phyloP scores from a whole-genome alignment of 225 moss, liverwort and hornwort species.

The Thuidium tamariscinum region DNA sequence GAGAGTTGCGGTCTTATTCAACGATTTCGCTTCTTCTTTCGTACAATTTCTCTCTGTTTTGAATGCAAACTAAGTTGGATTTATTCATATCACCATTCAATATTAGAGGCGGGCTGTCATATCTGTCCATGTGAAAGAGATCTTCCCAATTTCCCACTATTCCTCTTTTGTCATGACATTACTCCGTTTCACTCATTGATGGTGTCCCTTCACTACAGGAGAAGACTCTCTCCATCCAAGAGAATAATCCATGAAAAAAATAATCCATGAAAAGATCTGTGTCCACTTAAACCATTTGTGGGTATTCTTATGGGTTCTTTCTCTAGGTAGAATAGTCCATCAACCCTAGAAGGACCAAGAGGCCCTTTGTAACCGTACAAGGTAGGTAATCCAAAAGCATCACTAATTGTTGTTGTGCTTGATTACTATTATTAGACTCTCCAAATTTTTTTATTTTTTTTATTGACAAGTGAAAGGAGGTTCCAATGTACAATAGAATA shows the following conservation, averaged over 20 bases:
- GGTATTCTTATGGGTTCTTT: neutral
- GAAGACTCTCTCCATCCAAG: neutral
- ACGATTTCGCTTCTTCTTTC: neutral
- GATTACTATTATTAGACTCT: too few species aligned
- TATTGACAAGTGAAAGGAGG: too few species aligned
- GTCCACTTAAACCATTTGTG: neutral
- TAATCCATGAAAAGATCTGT: neutral
- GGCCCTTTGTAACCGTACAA: too few species aligned
- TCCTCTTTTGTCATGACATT: neutral
- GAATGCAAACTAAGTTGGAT: neutral
- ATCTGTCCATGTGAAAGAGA: neutral
- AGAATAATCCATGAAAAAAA: neutral
- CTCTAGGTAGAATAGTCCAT: neutral
- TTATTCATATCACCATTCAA: neutral
- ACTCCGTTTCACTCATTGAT: neutral
- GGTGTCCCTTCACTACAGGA: too few species aligned
- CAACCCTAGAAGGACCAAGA: too few species aligned
- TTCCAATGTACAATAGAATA: too few species aligned
- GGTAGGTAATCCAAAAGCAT: too few species aligned
- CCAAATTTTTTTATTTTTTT: too few species aligned
- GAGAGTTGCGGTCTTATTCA: neutral
- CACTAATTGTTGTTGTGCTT: too few species aligned
- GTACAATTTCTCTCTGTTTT: neutral
- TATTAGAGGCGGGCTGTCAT: neutral
- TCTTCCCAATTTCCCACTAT: neutral